Base-by-base conservation (phyloP, 2,329 filamentous ascomycete species). In the Trichophyton simii region DNA sequence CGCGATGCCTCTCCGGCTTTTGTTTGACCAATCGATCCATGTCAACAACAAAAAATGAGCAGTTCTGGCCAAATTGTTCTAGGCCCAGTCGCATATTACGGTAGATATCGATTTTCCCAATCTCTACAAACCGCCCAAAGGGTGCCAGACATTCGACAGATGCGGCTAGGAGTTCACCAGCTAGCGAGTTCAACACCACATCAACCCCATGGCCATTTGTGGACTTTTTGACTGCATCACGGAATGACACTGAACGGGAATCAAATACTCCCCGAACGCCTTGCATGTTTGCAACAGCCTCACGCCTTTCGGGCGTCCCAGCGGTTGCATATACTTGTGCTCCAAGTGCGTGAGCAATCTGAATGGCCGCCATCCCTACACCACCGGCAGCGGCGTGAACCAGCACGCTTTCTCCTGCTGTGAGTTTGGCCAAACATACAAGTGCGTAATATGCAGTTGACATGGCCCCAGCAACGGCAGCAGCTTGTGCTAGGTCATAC, bases 181-280 rank as follows among this genome's bases (percentile, higher is more conserved):
- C 42, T 13, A 64, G 55, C n/a, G 63, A 66, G 46, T 66, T 65
- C 22, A 66, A 25, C 25, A 65, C 63, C 11, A 64, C 59, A 28
- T 65, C 64, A 2, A 66, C 64, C 9, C 65, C 65, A 3, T 3
- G 25, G n/a, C 58, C 44, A 7, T 57, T 57, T 13, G 64, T 66
- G 34, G 63, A 3, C 8, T 60, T 42, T 61, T 38, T 60, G 18
- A 66, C 58, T 3, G 54, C 61, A 28, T 63, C 60, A 6, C 38
- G 61, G 22, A 66, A 66, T 22, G 31, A 57, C 13, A 46, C 48
- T 25, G 62, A 44, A 28, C 61, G 57, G 55, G 59, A 62, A 42
- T 55, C 50, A 25, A 55, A 55, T n/a, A 7, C 42, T 6, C 18
- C 42, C 42, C 18, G 42, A 46, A 46, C 15, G 42, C 34, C 34